phyloP scores from a whole-genome alignment of 371 early-diverging fungal species.

The Capillidium heterosporum region DNA sequence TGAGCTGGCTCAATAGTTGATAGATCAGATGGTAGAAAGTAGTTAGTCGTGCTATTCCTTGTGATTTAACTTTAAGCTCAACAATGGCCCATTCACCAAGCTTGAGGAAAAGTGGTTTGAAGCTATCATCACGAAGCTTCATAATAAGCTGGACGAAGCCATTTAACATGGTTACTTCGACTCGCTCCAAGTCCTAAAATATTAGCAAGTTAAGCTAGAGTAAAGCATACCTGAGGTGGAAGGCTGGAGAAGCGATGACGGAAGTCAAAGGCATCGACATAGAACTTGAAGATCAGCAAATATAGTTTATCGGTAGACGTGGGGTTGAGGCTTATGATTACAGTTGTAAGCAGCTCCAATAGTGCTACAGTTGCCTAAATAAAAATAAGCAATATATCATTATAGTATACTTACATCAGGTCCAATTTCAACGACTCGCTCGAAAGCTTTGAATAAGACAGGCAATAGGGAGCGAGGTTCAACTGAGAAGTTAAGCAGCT shows the following conservation, averaged over 20 bases:
- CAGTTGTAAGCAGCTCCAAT: constrained; percentile 36
- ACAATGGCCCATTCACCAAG: constrained; percentile 76
- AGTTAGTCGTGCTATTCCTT: constrained; percentile 30
- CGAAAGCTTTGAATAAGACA: constrained; percentile 41
- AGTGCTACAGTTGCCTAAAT: constrained; percentile 26
- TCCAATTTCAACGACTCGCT: constrained; percentile 31
- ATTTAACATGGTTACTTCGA: constrained; percentile 46
- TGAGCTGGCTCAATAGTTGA: constrained; percentile 48
- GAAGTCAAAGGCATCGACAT: constrained; percentile 52
- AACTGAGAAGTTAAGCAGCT: constrained; percentile 32
- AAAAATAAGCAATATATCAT: too few relatives aligned
- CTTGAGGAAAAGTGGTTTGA: constrained; percentile 83
- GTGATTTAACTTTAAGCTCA: constrained; percentile 19
- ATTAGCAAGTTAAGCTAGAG: constrained; percentile 1
- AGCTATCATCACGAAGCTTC: constrained; percentile 81
- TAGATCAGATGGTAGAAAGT: constrained; percentile 68
- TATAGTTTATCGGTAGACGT: constrained; percentile 43
- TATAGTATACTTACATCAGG: too few relatives aligned
- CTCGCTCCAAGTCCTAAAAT: constrained; percentile 21
- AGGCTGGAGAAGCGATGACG: constrained; percentile 18
- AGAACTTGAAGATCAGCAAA: constrained; percentile 70
- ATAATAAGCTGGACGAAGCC: constrained; percentile 65
- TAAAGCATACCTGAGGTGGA: neutral
- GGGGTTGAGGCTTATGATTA: constrained; percentile 40
- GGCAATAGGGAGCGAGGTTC: constrained; percentile 47